phyloP scores from a whole-genome alignment of 768 basidiomycete genomes.

The Tubosaeta brunneosetosa region DNA sequence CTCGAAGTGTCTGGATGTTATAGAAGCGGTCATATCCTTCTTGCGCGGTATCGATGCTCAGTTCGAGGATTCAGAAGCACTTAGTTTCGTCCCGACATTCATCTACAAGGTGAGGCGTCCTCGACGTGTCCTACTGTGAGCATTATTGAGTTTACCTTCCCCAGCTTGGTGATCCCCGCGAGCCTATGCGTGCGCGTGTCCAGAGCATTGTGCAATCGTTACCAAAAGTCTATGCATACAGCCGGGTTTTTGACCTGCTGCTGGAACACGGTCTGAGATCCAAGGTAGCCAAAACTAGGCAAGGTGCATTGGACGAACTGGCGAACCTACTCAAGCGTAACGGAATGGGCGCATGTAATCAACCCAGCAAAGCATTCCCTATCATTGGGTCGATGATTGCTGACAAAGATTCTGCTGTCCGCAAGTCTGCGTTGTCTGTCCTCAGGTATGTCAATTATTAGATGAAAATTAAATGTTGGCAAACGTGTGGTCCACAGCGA shows the following conservation, averaged over 20 bases:
- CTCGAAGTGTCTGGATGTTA: conserved; percentile 82
- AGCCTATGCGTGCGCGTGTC: conserved; percentile 73
- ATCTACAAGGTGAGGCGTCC: conserved; percentile 69
- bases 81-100: conserved; percentile 84
- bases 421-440: conserved; percentile 79
- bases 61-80: conserved; percentile 80
- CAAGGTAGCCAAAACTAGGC: conserved; percentile 88
- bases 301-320: conserved; percentile 82
- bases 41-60: conserved; percentile 70
- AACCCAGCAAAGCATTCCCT: conserved; percentile 77
- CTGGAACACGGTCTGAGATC: conserved; percentile 86
- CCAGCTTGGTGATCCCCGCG: conserved; percentile 90
- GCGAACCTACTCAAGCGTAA: conserved; percentile 72
- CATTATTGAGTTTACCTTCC: conserved; percentile 2
- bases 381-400: conserved; percentile 73
- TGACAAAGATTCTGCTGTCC: conserved; percentile 84
- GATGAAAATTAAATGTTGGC: conserved; percentile 1
- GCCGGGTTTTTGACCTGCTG: conserved; percentile 82
- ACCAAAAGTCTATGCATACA: conserved; percentile 89
- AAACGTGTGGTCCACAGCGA: conserved; percentile 47
- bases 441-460: conserved; percentile 57
- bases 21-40: conserved; percentile 74
- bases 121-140: not conserved
- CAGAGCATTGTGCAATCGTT: conserved; percentile 80
- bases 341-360: conserved; percentile 71